Evolutionary conservation across 2,329 filamentous ascomycete genomes (phyloP).

Genomic region (Beauveria caledonica): DNA sequence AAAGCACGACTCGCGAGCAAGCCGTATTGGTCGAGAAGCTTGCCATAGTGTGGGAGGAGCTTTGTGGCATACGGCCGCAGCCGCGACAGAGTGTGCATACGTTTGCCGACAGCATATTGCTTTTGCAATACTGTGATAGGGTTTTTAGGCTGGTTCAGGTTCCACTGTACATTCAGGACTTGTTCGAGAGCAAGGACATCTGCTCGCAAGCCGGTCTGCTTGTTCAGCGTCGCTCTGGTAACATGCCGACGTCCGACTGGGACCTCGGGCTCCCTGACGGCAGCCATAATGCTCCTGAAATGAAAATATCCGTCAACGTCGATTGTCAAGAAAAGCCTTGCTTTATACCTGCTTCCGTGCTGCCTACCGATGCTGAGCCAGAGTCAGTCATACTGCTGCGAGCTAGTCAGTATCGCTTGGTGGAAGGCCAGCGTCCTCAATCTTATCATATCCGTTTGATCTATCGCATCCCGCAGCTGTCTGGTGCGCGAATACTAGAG

Average conservation of each 20-base stretch:
- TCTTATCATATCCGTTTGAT: slow-evolving; percentile 27
- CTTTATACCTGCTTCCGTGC: background rate
- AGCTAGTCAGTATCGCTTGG: slow-evolving; percentile 22
- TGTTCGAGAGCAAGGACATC: slow-evolving; percentile 16
- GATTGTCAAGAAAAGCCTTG: background rate
- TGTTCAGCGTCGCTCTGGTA: background rate
- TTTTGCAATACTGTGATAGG: slow-evolving; percentile 29
- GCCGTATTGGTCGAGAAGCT: slow-evolving; percentile 14
- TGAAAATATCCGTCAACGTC: background rate
- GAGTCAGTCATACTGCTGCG: slow-evolving; percentile 20
- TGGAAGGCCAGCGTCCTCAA: slow-evolving; percentile 24
- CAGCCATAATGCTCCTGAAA: background rate
- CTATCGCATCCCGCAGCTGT: slow-evolving; percentile 18
- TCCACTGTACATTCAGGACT: slow-evolving; percentile 28
- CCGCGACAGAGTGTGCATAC: slow-evolving; percentile 20
- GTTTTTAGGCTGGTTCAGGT: slow-evolving; percentile 20
- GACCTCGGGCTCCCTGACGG: background rate
- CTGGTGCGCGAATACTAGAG: background rate
- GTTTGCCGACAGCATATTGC: slow-evolving; percentile 29
- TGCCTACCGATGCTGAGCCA: background rate
- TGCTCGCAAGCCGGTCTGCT: background rate
- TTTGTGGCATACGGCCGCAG: slow-evolving; percentile 21
- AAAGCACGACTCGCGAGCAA: background rate
- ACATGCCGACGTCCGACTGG: too few relatives aligned
- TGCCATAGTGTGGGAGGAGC: slow-evolving; percentile 21